Percentiles rank a stretch among this genome's conserved stretches.
phyloP scores from a whole-genome alignment of 768 basidiomycete species.

The Pisolithus microcarpus region DNA sequence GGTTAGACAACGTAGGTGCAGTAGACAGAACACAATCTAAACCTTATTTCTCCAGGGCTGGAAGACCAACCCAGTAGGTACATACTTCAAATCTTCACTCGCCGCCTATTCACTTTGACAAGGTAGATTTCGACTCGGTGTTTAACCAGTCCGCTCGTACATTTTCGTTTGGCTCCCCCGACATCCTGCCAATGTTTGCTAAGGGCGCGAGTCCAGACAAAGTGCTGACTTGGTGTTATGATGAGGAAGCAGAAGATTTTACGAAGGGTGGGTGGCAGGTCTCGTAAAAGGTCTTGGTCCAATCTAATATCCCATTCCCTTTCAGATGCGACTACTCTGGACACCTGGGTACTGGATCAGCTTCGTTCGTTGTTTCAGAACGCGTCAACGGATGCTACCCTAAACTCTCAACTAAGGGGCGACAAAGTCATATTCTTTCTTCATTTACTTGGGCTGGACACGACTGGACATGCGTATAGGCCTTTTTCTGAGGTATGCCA shows the following conservation, averaged over 20 bases:
- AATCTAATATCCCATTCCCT: not conserved
- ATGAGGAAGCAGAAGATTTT: slow-evolving; percentile 77
- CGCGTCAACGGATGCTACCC: slow-evolving; percentile 43
- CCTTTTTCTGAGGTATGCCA: slow-evolving; percentile 64
- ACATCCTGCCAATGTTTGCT: slow-evolving; percentile 84
- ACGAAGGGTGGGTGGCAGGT: slow-evolving; percentile 53
- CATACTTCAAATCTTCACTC: not conserved
- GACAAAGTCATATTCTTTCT: slow-evolving; percentile 72
- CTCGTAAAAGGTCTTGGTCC: not conserved
- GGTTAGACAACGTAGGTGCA: slow-evolving; percentile 30
- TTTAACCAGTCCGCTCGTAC: slow-evolving; percentile 77
- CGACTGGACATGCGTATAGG: slow-evolving; percentile 80
- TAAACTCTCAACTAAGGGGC: slow-evolving; percentile 47
- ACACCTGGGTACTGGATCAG: slow-evolving; percentile 73
- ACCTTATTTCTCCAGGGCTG: slow-evolving; percentile 48
- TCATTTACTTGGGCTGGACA: slow-evolving; percentile 79
- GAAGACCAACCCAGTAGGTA: slow-evolving; percentile 71
- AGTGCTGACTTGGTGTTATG: slow-evolving; percentile 71
- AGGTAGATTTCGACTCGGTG: slow-evolving; percentile 79
- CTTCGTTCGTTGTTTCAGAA: slow-evolving; percentile 56
- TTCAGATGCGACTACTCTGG: slow-evolving; percentile 67
- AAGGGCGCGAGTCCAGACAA: slow-evolving; percentile 63
- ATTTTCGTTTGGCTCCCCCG: slow-evolving; percentile 82
- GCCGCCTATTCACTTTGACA: slow-evolving; percentile 4
- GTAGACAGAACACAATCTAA: slow-evolving; percentile 2